Base-by-base conservation (phyloP, 805 yeast species). In the Lachancea thermotolerans region DNA sequence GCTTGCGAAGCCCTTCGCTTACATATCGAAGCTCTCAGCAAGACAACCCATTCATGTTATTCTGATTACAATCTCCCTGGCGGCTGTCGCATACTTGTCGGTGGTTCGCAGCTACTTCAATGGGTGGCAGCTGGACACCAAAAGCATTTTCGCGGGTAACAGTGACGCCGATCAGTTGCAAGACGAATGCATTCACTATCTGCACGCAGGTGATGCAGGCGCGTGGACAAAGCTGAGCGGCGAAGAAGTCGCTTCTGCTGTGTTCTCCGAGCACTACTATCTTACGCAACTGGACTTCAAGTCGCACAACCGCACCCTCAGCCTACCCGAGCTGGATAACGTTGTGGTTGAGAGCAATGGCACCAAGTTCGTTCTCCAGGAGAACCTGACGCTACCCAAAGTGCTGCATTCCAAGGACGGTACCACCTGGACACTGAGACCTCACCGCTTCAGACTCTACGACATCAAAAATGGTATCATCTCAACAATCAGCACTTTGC, bases 21-120 rank as follows among this genome's bases (percentile, higher is more conserved):
- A 69, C 47, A 45, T 68, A 32, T 73, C 78, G 10, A 67, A 63
- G 47, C 62, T 74, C 17, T 78, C 91, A 43, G 93, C 95, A 11
- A 76, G 77, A 48, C 76, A 81, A 59, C 99, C 99, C 14, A 86
- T 91, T 53, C 98, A 90, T 65, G 76, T 88, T 44, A 80, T 90
- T 43, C 78, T 88, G 39, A 58, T 78, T 46, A 76, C 88, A 5
- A 74, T 91, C 11, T 66, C 89, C 40, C 62, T 87, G 35, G 93
- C 95, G 2, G 82, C 95, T 2, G 67, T 85, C 43, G 83, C 91
- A 8, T 91, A 90, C 62, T 72, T 90, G 47, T 75, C 90, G 3
- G 75, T 82, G 2, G 78, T 84, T 31, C 87, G 82, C 52, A 80
- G 81, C 49, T 83, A 81, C 60, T 68, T 76, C 42, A 74, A 49